These are phyloP conservation scores for Pseudonitzschia multiseries DNA, from an alignment of 108 stramenopile species.

Conservation along the genomic window DNA sequence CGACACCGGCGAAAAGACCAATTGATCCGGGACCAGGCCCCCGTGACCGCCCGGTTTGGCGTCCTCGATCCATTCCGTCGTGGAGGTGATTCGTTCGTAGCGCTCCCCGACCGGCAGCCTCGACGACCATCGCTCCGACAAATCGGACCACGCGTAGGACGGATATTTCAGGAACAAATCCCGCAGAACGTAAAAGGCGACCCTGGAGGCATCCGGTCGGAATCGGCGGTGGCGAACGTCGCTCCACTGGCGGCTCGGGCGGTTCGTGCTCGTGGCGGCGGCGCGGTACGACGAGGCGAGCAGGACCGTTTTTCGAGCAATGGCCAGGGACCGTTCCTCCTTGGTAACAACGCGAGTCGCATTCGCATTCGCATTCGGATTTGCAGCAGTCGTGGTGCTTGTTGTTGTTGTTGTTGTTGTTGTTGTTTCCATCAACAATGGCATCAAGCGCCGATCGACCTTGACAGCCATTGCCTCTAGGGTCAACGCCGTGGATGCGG, in stretches of 20 bases:
- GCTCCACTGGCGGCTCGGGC: neutral
- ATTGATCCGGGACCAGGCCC: slow-evolving; percentile 4
- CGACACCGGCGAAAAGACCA: neutral
- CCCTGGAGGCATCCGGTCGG: neutral
- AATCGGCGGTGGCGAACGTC: neutral
- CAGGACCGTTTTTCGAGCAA: slow-evolving; percentile 16
- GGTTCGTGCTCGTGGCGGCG: neutral
- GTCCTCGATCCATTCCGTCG: slow-evolving; percentile 12
- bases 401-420: neutral
- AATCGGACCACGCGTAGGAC: slow-evolving; percentile 10
- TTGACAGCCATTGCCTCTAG: neutral
- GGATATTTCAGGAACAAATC: slow-evolving; percentile 16
- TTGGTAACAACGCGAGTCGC: neutral
- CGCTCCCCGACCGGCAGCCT: slow-evolving; percentile 14
- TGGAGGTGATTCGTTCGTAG: slow-evolving; percentile 9
- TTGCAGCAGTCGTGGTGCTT: no score
- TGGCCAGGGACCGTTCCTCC: slow-evolving; percentile 14
- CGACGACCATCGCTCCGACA: slow-evolving; percentile 3
- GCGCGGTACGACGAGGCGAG: neutral
- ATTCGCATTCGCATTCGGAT: no score
- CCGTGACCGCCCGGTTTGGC: neutral
- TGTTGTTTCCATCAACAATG: neutral
- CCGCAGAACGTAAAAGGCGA: slow-evolving; percentile 14
- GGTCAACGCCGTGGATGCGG: neutral
- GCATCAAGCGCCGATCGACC: neutral